These are phyloP conservation scores for Punica granatum DNA, from an alignment of 345 rosid species.

Conservation along the genomic window DNA sequence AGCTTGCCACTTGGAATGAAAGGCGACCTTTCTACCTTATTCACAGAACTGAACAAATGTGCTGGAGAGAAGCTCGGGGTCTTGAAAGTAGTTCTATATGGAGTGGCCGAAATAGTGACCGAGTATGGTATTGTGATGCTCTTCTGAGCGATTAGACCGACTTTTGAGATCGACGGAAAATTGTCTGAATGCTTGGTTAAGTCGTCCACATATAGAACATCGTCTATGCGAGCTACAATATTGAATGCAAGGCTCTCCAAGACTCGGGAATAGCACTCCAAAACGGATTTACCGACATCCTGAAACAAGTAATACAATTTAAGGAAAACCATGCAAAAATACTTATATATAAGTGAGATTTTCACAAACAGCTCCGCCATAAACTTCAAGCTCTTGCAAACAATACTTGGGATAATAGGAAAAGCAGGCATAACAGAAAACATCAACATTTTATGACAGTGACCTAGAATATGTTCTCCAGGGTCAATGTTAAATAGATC, in stretches of 20 bases:
- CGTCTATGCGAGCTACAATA: constrained; percentile 83
- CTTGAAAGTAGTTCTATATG: constrained; percentile 49
- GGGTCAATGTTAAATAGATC: no score
- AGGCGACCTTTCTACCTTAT: constrained; percentile 48
- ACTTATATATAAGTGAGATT: no score
- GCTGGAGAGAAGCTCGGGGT: constrained; percentile 76
- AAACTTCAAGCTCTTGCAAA: no score
- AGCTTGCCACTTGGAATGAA: constrained; percentile 36
- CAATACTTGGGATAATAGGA: no score
- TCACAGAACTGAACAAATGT: constrained; percentile 28
- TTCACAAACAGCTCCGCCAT: no score
- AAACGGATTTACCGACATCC: constrained; percentile 95
- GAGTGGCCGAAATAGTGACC: constrained; percentile 38
- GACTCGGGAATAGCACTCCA: constrained; percentile 91
- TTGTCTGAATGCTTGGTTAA: constrained; percentile 69
- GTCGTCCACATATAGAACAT: constrained; percentile 79
- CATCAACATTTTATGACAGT: no score
- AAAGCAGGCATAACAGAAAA: no score
- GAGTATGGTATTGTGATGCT: constrained; percentile 42
- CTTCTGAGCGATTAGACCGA: constrained; percentile 38
- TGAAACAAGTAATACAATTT: constrained; percentile 10
- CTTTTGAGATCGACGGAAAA: constrained; percentile 41
- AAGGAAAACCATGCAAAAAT: neutral
- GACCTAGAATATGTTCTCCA: no score
- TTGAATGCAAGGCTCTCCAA: constrained; percentile 92